A percentile compares a stretch with the other conserved stretches of the same genome.
These are phyloP conservation scores for Cinnamomum micranthum DNA, from an alignment of 164 flowering plant genomes.

Conservation along the genomic window DNA sequence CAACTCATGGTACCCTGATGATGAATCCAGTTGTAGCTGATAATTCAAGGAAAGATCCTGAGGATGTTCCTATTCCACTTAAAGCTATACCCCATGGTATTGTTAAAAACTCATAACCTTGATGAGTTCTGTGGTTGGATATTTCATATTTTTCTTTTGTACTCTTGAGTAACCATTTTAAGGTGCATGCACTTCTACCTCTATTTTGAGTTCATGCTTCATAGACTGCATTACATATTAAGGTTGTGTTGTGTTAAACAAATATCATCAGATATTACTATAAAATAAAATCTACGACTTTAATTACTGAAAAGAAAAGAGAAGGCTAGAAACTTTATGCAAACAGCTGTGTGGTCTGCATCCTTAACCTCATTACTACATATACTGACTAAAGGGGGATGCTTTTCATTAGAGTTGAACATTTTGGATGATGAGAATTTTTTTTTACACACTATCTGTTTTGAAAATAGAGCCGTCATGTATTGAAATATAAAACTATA, in stretches of 20 bases:
- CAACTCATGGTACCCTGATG: constrained; percentile 23
- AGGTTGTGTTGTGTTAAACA: not conserved
- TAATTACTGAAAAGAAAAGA: not conserved
- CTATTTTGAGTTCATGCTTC: too few relatives aligned
- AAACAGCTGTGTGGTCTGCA: not conserved
- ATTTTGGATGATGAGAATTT: too few relatives aligned
- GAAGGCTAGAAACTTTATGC: not conserved
- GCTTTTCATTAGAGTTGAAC: too few relatives aligned
- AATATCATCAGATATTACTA: not conserved
- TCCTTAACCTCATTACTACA: not conserved
- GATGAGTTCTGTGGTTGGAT: too few relatives aligned
- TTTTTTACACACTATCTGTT: too few relatives aligned
- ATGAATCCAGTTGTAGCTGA: constrained; percentile 21
- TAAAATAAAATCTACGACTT: not conserved
- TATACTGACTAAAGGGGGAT: too few relatives aligned
- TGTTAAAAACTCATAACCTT: not conserved
- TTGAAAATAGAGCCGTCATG: too few relatives aligned
- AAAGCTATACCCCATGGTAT: constrained; percentile 37
- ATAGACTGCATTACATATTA: too few relatives aligned
- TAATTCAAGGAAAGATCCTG: constrained; percentile 24
- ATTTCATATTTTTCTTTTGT: too few relatives aligned
- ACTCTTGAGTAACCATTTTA: too few relatives aligned
- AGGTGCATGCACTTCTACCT: too few relatives aligned
- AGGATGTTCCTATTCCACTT: constrained; percentile 24
- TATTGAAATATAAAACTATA: not conserved